Evolutionary conservation across 1,284 basidiomycete species (phyloP), one percentile per base, ranked within the genome.

Genomic region (Cutaneotrichosporon cyanovorans): DNA sequence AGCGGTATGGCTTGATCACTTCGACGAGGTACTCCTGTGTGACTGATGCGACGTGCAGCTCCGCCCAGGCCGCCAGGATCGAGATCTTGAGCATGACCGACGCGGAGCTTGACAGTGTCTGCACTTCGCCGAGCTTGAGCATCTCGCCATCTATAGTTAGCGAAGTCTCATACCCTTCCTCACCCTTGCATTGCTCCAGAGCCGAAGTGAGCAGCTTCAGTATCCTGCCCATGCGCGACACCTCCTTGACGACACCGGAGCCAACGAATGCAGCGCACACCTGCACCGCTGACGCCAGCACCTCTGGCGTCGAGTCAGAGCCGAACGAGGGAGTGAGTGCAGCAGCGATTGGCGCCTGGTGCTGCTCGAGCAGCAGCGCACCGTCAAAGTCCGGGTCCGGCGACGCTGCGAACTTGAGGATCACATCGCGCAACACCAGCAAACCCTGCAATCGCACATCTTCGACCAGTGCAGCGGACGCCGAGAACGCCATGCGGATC

Each of bases 311-410:
- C 1, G 91, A 89, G 65, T 98, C 95, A 0, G 85, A 77, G 4
- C 87, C 87, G 63, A 98, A 98, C 0, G 93, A 92, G 0, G 95
- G 93, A 0, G 92, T 98, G n/a, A 98, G 77, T 0, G 95, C 95
- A 2, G 95, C 90, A 1, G 93, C 93, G 50, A 98, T 95, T 0
- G 95, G 93, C 0, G 95, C 95, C 73, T 98, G 93, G 68, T 96
- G 87, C 68, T 99, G 95, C 65, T 98, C 93, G n/a, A 99, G 77
- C 2, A 99, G 75, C 4, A 92, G 75, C 0, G 88, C 81, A 53
- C 89, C 87, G 37, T 88, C 84, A 61, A 91, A 97, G 51, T 92
- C 91, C 1, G 91, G 87, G 71, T 98, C 95, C 1, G 87, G 87
- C 3, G 88, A 81, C 20, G 77, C 73, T 4, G 87, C 80, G 69